These are phyloP conservation scores for Beauveria scarabaeidicola DNA, from an alignment of 2,329 filamentous ascomycete species.

Conservation along the genomic window DNA sequence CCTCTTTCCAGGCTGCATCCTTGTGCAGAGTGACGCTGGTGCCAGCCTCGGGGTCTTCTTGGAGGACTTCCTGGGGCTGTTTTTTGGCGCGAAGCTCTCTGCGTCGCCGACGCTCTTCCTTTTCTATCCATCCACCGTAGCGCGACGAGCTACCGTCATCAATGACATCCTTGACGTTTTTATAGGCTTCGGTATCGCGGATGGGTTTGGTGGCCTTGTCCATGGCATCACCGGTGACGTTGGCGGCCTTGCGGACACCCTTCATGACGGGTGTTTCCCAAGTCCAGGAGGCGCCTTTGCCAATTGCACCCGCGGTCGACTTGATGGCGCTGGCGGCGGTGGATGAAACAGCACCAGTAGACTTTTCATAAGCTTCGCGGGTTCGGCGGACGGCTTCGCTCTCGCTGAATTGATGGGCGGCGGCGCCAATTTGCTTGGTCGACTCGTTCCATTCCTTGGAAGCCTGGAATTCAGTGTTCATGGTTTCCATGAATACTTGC, in stretches of 20 bases:
- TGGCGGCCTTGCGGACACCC: conserved; percentile 78
- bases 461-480: conserved; percentile 86
- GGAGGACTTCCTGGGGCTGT: conserved; percentile 49
- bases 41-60: conserved; percentile 88
- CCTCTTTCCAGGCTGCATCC: conserved; percentile 94
- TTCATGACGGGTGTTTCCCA: conserved; percentile 95
- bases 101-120: conserved; percentile 79
- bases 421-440: conserved; percentile 85
- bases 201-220: conserved; percentile 95
- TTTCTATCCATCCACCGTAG: conserved; percentile 95
- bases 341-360: conserved; percentile 71
- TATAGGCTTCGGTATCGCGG: conserved; percentile 88
- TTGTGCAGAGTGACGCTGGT: conserved; percentile 95
- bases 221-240: conserved; percentile 73
- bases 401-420: conserved; percentile 84
- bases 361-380: conserved; percentile 76
- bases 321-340: conserved; percentile 76
- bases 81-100: conserved; percentile 66
- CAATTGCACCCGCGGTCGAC: conserved; percentile 75
- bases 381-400: conserved; percentile 85
- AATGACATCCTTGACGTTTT: conserved; percentile 89
- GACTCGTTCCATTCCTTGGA: conserved; percentile 99
- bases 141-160: conserved; percentile 94
- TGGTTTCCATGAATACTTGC: conserved; percentile 98
- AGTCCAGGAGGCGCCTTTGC: conserved; percentile 88